A percentile compares a stretch with the other conserved stretches of the same genome.
These are phyloP conservation scores for Taphrina pruni DNA, from an alignment of 1,139 yeast species.

Conservation along the genomic window DNA sequence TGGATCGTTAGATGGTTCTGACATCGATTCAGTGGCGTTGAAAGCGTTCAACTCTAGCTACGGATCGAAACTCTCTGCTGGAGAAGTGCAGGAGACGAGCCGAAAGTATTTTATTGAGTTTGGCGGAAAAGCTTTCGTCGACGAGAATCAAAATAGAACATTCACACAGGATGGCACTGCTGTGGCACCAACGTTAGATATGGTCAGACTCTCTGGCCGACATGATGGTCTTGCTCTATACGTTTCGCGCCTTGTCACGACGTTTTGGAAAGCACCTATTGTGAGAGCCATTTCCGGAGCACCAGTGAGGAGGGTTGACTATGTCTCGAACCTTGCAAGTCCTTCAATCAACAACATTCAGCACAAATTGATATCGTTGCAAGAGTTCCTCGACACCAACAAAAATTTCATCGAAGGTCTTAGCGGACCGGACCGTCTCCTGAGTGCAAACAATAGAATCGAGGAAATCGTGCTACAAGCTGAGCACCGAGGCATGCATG, in stretches of 20 bases:
- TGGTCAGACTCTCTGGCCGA: slow-evolving; percentile 85
- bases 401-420: slow-evolving; percentile 55
- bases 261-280: slow-evolving; percentile 76
- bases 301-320: slow-evolving; percentile 24
- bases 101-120: slow-evolving; percentile 58
- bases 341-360: slow-evolving; percentile 34
- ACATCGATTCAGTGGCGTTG: slow-evolving; percentile 43
- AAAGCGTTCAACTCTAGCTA: slow-evolving; percentile 12
- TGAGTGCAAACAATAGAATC: slow-evolving; percentile 45
- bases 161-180: slow-evolving; percentile 38
- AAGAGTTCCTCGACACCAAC: slow-evolving; percentile 53
- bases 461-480: slow-evolving; percentile 82
- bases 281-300: slow-evolving; percentile 56
- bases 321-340: slow-evolving; percentile 25
- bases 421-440: slow-evolving; percentile 51
- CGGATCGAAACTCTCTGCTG: slow-evolving; percentile 23
- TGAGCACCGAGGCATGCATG: slow-evolving; percentile 85
- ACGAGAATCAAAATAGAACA: slow-evolving; percentile 49
- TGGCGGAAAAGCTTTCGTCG: slow-evolving; percentile 58
- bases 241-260: slow-evolving; percentile 75
- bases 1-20: slow-evolving; percentile 53
- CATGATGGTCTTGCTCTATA: slow-evolving; percentile 89
- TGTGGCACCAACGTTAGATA: slow-evolving; percentile 56
- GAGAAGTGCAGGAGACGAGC: slow-evolving; percentile 56
- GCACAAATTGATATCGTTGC: slow-evolving; percentile 45